Conservation (phyloP, 1,284 basidiomycete species). For the Ustilago loliicola region DNA sequence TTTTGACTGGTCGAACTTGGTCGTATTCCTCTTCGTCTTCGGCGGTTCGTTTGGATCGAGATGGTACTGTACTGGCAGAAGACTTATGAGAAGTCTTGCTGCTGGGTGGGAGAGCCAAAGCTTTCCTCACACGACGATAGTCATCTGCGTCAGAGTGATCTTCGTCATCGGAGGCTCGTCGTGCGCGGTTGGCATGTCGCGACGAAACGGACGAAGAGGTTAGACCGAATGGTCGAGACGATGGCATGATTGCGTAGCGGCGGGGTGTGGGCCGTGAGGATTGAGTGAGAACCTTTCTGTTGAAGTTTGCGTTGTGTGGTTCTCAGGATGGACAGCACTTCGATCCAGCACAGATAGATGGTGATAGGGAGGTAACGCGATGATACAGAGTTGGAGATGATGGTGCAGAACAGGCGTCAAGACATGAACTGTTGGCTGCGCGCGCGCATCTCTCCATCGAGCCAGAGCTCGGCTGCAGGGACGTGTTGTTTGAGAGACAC, state of each 20-base stretch:
- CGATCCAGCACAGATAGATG: too few relatives aligned
- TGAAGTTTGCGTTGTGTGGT: neutral
- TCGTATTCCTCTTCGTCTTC: slow-evolving; percentile 17
- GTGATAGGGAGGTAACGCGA: neutral
- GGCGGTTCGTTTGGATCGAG: slow-evolving; percentile 26
- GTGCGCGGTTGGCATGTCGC: slow-evolving; percentile 28
- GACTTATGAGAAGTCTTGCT: slow-evolving; percentile 19
- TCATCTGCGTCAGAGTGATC: slow-evolving; percentile 30
- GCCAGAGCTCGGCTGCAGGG: neutral
- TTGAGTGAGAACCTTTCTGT: neutral
- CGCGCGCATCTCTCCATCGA: neutral
- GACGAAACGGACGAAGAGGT: slow-evolving; percentile 43
- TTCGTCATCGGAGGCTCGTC: slow-evolving; percentile 32
- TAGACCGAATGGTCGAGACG: slow-evolving; percentile 36
- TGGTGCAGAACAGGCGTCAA: slow-evolving; percentile 6
- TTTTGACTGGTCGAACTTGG: slow-evolving; percentile 22
- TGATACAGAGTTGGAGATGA: neutral
- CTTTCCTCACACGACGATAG: slow-evolving; percentile 31
- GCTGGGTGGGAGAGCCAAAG: slow-evolving; percentile 12
- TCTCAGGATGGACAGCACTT: neutral
- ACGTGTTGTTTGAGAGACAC: neutral
- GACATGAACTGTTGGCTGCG: neutral
- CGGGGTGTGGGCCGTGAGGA: neutral
- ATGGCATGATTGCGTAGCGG: slow-evolving; percentile 25
- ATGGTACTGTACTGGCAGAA: neutral